Conservation (phyloP, 768 basidiomycete species). For the Megacollybia marginata region DNA sequence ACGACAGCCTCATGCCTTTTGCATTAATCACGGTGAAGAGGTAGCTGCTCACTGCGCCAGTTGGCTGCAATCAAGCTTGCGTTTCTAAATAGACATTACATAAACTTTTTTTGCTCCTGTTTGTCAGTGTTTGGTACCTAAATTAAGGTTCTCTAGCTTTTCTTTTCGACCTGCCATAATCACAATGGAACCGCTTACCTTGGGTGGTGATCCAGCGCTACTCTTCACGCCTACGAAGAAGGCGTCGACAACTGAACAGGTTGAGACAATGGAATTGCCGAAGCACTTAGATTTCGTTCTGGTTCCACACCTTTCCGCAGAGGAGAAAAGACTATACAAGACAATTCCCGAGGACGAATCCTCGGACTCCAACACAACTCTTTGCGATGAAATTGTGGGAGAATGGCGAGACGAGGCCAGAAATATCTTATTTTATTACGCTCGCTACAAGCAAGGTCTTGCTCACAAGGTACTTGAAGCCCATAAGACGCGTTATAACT, state of each 20-base stretch:
- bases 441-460: constrained; percentile 48
- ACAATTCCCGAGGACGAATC: not conserved
- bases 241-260: not conserved
- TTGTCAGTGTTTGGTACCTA: not conserved
- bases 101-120: not conserved
- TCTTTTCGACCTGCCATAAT: not conserved
- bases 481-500: constrained; percentile 5
- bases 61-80: too few species aligned
- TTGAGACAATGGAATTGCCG: not conserved
- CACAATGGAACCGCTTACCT: not conserved
- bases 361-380: not conserved
- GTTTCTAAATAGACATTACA: too few species aligned
- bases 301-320: not conserved
- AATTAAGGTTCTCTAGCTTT: not conserved
- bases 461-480: constrained; percentile 42
- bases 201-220: too few species aligned
- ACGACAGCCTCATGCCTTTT: constrained; percentile 59
- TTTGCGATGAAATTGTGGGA: constrained; percentile 47
- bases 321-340: not conserved
- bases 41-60: constrained; percentile 40
- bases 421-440: constrained; percentile 49
- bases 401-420: constrained; percentile 32
- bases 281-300: not conserved
- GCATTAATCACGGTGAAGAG: constrained; percentile 56
- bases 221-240: too few species aligned